Conservation (phyloP, 768 basidiomycete genomes). For the Phylloporus arenicola region DNA sequence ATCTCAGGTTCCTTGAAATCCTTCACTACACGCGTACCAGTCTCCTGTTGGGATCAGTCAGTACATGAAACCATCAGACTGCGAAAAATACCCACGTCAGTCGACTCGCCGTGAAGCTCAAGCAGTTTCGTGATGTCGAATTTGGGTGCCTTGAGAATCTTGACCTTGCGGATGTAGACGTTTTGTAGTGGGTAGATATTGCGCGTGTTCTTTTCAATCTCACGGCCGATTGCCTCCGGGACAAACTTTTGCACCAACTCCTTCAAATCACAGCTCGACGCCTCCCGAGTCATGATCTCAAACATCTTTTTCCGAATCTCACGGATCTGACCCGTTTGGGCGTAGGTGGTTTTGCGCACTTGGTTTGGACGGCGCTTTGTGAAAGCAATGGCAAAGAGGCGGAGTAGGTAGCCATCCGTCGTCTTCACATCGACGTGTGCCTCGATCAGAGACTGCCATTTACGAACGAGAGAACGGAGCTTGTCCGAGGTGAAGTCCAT, state of each 20-base stretch:
- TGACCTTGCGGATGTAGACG: conserved; percentile 98
- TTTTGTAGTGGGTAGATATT: conserved; percentile 99
- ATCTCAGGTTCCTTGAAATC: conserved; percentile 99
- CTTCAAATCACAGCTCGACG: conserved; percentile 93
- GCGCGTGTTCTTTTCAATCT: conserved; percentile 97
- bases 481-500: conserved; percentile 99
- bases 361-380: conserved; percentile 95
- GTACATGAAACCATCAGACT: not conserved
- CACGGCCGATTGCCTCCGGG: conserved; percentile 96
- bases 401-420: conserved; percentile 98
- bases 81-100: conserved; percentile 58
- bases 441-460: conserved; percentile 99
- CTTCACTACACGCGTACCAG: conserved; percentile 87
- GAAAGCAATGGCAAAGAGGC: conserved; percentile 98
- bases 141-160: conserved; percentile 97
- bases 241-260: conserved; percentile 98
- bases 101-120: conserved; percentile 94
- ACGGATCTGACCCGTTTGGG: conserved; percentile 88
- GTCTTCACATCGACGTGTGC: conserved; percentile 99
- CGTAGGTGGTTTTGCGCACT: conserved; percentile 99
- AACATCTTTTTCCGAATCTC: conserved; percentile 99
- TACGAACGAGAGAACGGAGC: conserved; percentile 97
- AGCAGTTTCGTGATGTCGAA: conserved; percentile 94
- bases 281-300: conserved; percentile 96
- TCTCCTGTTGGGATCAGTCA: conserved; percentile 55